These are phyloP conservation scores for Hypoxylon intermedium DNA, from an alignment of 495 filamentous ascomycete species.

Conservation along the genomic window DNA sequence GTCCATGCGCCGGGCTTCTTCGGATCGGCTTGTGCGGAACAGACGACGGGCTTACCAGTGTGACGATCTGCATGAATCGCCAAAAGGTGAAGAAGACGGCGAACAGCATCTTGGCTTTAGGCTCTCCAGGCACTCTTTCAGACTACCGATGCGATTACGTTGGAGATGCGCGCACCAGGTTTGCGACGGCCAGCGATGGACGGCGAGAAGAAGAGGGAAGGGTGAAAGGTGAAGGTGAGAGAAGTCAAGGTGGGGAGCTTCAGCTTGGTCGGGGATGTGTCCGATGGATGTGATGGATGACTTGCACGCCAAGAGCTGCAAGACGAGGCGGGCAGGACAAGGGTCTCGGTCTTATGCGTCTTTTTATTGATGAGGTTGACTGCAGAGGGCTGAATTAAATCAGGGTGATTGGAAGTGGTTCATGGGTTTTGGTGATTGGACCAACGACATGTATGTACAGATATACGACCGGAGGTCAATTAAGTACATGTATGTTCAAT, in stretches of 20 bases:
- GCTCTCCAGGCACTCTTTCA: neutral
- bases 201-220: neutral
- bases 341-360: conserved; percentile 15
- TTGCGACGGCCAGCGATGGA: neutral
- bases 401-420: neutral
- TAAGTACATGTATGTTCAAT: neutral
- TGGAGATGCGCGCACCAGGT: conserved; percentile 1
- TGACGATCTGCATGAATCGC: conserved; percentile 82
- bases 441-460: neutral
- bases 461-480: neutral
- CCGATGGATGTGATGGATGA: neutral
- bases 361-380: neutral
- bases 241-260: conserved; percentile 16
- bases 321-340: conserved; percentile 19
- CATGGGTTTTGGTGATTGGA: neutral
- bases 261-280: conserved; percentile 6
- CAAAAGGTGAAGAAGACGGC: conserved; percentile 84
- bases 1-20: neutral
- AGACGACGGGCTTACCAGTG: conserved; percentile 58
- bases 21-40: neutral
- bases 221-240: conserved; percentile 7
- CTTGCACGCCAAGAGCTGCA: conserved; percentile 35
- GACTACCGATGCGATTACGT: neutral
- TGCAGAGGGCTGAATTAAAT: neutral
- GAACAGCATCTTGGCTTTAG: conserved; percentile 68